These are phyloP conservation scores for Peronospora belbahrii DNA, from an alignment of 352 stramenopile genomes.

Conservation along the genomic window DNA sequence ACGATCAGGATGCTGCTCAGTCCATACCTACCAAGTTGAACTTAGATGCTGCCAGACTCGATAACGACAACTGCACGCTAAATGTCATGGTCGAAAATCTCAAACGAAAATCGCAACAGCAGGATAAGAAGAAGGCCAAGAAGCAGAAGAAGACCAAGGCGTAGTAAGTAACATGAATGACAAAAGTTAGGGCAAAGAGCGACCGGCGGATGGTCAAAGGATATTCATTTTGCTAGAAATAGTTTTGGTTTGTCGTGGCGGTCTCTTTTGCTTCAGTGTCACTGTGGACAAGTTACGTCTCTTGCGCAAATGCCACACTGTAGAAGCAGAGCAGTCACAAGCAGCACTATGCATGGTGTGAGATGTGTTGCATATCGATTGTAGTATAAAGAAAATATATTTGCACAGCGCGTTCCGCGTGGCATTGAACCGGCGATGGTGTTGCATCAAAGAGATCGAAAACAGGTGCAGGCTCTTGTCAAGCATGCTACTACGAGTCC, in stretches of 20 bases:
- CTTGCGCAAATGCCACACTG: too few species aligned
- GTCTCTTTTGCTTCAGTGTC: too few species aligned
- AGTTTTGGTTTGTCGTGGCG: not conserved
- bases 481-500: slow-evolving; percentile 17
- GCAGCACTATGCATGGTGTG: too few species aligned
- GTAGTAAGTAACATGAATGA: too few species aligned
- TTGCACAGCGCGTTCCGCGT: too few species aligned
- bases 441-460: slow-evolving; percentile 83
- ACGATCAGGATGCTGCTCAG: slow-evolving; percentile 23
- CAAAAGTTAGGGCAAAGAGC: not conserved
- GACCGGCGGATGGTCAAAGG: not conserved
- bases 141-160: slow-evolving; percentile 48
- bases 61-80: slow-evolving; percentile 36
- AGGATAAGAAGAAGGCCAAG: slow-evolving; percentile 40
- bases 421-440: slow-evolving; percentile 86
- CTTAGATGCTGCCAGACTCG: not conserved
- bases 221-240: not conserved
- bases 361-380: too few species aligned
- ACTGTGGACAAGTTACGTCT: too few species aligned
- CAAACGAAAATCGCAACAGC: slow-evolving; percentile 64
- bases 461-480: slow-evolving; percentile 40
- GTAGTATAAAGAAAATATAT: too few species aligned
- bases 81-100: slow-evolving; percentile 74
- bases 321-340: too few species aligned
- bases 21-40: slow-evolving; percentile 6